Conservation (phyloP, 768 basidiomycete genomes). For the Galerina sulciceps region DNA sequence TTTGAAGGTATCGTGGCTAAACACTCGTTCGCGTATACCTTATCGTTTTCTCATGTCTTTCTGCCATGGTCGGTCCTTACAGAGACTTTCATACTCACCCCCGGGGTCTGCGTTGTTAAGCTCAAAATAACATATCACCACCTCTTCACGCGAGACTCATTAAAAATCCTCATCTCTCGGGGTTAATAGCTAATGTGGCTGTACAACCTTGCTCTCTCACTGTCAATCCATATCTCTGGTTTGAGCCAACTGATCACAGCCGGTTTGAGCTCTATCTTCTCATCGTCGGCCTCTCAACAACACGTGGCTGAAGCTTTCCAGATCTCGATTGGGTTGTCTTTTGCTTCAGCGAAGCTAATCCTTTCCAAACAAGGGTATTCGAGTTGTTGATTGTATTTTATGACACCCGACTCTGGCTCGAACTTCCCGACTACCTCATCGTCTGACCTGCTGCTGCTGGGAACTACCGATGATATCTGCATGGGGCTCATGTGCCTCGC, state of each 20-base stretch:
- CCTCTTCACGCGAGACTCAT: not conserved
- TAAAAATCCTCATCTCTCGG: conserved; percentile 7
- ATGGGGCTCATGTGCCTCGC: conserved; percentile 13
- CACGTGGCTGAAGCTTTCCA: conserved; percentile 24
- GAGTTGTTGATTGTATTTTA: conserved; percentile 15
- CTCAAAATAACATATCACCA: conserved; percentile 14
- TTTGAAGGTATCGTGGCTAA: not conserved
- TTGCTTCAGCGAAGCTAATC: conserved; percentile 6
- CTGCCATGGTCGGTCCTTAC: not conserved
- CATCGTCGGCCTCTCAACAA: conserved; percentile 25
- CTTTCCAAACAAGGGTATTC: conserved; percentile 11
- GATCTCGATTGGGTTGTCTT: conserved; percentile 17
- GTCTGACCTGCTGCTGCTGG: conserved; percentile 22
- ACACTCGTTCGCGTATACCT: not conserved
- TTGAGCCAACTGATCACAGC: conserved; percentile 19
- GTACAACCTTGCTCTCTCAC: conserved; percentile 20
- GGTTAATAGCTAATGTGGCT: conserved; percentile 16
- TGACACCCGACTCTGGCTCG: conserved; percentile 12
- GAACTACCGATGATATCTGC: conserved; percentile 12
- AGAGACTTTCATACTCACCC: conserved; percentile 1
- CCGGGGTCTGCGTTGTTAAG: conserved; percentile 1
- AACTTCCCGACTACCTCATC: conserved; percentile 17
- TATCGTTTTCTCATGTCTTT: conserved; percentile 8
- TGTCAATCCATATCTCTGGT: conserved; percentile 11
- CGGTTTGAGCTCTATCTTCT: conserved; percentile 20